Evolutionary conservation across 2,329 filamentous ascomycete genomes (phyloP).

Genomic region (Neophaeococcomyces mojaviensis): DNA sequence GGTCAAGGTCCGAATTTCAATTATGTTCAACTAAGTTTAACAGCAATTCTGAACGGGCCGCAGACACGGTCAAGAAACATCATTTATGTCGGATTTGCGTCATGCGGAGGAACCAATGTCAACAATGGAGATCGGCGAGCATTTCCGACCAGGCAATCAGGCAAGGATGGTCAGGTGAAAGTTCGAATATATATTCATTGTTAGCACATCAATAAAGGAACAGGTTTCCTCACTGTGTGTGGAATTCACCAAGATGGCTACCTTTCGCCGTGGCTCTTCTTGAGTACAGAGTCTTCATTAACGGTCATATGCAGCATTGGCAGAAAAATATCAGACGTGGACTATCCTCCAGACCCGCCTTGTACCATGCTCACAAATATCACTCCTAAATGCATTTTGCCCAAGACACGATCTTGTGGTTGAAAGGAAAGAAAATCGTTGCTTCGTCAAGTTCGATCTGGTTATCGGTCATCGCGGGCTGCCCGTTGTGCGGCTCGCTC

Average conservation of each 20-base stretch:
- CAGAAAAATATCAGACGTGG: too few relatives aligned
- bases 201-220: too few relatives aligned
- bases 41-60: background rate
- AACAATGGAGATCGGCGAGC: conserved; percentile 8
- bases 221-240: too few relatives aligned
- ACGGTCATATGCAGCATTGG: too few relatives aligned
- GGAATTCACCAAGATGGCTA: too few relatives aligned
- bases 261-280: too few relatives aligned
- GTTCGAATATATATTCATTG: too few relatives aligned
- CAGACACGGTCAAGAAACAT: background rate
- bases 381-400: too few relatives aligned
- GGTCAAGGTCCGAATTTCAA: too few relatives aligned
- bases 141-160: conserved; percentile 1
- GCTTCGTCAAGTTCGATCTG: conserved; percentile 6
- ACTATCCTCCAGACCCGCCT: background rate
- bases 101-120: background rate
- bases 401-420: background rate
- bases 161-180: too few relatives aligned
- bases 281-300: too few relatives aligned
- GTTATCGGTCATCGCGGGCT: conserved; percentile 9
- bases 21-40: too few relatives aligned
- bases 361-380: background rate
- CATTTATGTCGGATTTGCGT: background rate
- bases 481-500: conserved; percentile 14
- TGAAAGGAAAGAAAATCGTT: conserved; percentile 10